phyloP scores from a whole-genome alignment of 495 filamentous ascomycete species.

The Lophiostoma macrostomum region DNA sequence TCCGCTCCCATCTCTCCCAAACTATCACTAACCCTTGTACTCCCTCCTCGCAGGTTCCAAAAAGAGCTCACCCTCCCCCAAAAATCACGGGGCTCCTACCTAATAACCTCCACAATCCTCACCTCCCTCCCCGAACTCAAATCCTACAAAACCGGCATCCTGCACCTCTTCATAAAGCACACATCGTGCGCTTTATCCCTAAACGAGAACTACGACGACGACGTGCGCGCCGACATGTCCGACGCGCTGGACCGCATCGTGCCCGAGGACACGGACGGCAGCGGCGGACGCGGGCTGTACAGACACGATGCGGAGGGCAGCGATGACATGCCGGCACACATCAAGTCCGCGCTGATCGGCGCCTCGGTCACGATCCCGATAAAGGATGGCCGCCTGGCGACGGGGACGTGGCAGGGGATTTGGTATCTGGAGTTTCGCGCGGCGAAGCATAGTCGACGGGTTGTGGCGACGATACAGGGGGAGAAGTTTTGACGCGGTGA shows the following conservation, averaged over 20 bases:
- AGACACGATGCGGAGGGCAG: constrained; percentile 82
- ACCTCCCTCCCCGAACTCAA: constrained; percentile 69
- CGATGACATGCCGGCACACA: constrained; percentile 94
- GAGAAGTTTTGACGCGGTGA: constrained; percentile 61
- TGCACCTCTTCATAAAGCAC: constrained; percentile 89
- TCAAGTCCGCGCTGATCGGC: constrained; percentile 86
- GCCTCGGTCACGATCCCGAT: constrained; percentile 88
- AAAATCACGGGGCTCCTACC: constrained; percentile 76
- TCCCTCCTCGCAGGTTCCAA: constrained; percentile 59
- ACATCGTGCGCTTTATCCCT: constrained; percentile 80
- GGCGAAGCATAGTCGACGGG: constrained; percentile 67
- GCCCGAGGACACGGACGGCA: constrained; percentile 70
- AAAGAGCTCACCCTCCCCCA: constrained; percentile 74
- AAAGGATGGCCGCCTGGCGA: constrained; percentile 72
- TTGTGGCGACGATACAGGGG: constrained; percentile 93
- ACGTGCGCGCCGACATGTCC: constrained; percentile 82
- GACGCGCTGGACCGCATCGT: constrained; percentile 89
- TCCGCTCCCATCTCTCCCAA: constrained; percentile 10
- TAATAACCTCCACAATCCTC: constrained; percentile 73
- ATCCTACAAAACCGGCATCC: constrained; percentile 76
- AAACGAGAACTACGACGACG: constrained; percentile 92
- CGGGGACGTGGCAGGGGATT: constrained; percentile 78
- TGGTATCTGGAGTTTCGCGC: constrained; percentile 93
- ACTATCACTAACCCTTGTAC: constrained; percentile 14
- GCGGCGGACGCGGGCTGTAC: constrained; percentile 70